Evolutionary conservation across 2,329 filamentous ascomycete species (phyloP).

Genomic region (Pezicula rhizophila): DNA sequence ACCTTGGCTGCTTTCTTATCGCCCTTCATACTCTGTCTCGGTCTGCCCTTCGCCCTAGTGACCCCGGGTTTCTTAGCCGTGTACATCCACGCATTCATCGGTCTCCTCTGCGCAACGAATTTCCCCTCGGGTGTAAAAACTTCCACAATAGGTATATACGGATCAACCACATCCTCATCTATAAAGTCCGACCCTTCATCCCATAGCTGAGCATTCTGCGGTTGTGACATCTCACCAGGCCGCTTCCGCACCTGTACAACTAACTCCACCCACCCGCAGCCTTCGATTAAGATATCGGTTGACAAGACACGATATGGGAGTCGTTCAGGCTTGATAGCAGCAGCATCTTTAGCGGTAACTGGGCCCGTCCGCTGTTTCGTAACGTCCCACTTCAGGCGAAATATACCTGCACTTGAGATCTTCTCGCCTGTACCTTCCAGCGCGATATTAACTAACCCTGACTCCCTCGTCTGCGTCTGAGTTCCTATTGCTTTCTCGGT

Average conservation of each 20-base stretch:
- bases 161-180: constrained; percentile 20
- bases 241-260: constrained; percentile 70
- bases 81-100: constrained; percentile 65
- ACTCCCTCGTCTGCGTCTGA: constrained; percentile 56
- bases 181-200: constrained; percentile 9
- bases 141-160: constrained; percentile 66
- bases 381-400: constrained; percentile 73
- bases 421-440: constrained; percentile 48
- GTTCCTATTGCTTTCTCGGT: constrained; percentile 75
- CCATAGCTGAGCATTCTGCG: constrained; percentile 12
- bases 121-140: constrained; percentile 82
- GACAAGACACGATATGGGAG: constrained; percentile 77
- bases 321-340: constrained; percentile 56
- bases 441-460: constrained; percentile 58
- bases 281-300: constrained; percentile 83
- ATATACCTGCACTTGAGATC: constrained; percentile 67
- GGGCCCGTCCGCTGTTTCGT: constrained; percentile 74
- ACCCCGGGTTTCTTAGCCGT: constrained; percentile 49
- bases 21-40: constrained; percentile 65
- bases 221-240: constrained; percentile 30
- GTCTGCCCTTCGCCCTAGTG: constrained; percentile 47
- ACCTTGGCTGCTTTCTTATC: constrained; percentile 46
- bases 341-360: constrained; percentile 57
- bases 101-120: constrained; percentile 60
- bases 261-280: constrained; percentile 89